Percentiles rank a stretch among this genome's conserved stretches.
Evolutionary conservation across 179 eudicot species (phyloP).

Genomic region (Nepenthes alata): DNA sequence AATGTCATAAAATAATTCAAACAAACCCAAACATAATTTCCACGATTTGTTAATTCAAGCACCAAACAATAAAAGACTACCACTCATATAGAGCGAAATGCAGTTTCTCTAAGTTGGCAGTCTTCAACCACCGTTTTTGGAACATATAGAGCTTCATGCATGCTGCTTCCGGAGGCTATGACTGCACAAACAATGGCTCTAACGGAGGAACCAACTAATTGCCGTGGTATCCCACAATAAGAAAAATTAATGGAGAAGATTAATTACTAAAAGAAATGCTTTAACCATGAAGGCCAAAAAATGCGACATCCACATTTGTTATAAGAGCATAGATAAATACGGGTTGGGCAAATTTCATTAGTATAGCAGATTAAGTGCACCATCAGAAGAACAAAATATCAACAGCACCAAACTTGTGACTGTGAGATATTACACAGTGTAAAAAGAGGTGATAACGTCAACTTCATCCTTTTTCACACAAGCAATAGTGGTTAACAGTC

Average conservation of each 20-base stretch:
- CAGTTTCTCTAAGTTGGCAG: slow-evolving; percentile 82
- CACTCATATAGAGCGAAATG: slow-evolving; percentile 89
- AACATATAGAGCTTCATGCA: slow-evolving; percentile 74
- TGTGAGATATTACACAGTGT: too few species aligned
- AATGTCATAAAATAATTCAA: too few species aligned
- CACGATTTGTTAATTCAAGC: too few species aligned
- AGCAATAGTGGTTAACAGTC: too few species aligned
- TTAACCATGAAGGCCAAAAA: not conserved
- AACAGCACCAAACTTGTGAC: too few species aligned
- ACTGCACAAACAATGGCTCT: slow-evolving; percentile 97
- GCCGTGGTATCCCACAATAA: slow-evolving; percentile 73
- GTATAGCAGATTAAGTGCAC: too few species aligned
- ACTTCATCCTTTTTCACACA: too few species aligned
- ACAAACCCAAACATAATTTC: too few species aligned
- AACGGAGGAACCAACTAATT: slow-evolving; percentile 96
- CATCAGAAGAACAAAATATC: too few species aligned
- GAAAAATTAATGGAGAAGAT: slow-evolving; percentile 11
- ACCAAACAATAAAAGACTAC: slow-evolving; percentile 7
- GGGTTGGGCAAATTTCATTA: too few species aligned
- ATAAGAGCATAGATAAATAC: too few species aligned
- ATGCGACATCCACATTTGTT: not conserved
- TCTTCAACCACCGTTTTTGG: slow-evolving; percentile 87
- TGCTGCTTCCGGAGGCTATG: slow-evolving; percentile 79
- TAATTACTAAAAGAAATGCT: slow-evolving; percentile 9
- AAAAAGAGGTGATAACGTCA: too few species aligned